These are phyloP conservation scores for Torulaspora delbrueckii DNA, from an alignment of 805 yeast species.

Conservation along the genomic window DNA sequence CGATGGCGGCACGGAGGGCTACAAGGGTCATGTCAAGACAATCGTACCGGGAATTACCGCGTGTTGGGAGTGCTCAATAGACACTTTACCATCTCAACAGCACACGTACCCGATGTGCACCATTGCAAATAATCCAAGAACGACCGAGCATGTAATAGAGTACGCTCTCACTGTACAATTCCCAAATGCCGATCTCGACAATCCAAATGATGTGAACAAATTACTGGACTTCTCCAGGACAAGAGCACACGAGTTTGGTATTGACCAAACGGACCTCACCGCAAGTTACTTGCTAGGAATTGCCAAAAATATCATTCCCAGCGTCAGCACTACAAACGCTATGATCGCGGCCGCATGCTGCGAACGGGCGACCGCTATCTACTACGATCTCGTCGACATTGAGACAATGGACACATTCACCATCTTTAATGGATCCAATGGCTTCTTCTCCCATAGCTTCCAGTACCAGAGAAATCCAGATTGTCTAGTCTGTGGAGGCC, in stretches of 20 bases:
- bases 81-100: slow-evolving; percentile 52
- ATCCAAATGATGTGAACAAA: slow-evolving; percentile 59
- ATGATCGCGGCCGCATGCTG: slow-evolving; percentile 85
- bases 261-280: slow-evolving; percentile 62
- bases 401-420: slow-evolving; percentile 70
- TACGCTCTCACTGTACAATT: slow-evolving; percentile 79
- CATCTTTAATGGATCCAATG: slow-evolving; percentile 82
- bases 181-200: slow-evolving; percentile 69
- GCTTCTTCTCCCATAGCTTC: slow-evolving; percentile 71
- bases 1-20: slow-evolving; percentile 96
- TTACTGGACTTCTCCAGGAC: slow-evolving; percentile 48
- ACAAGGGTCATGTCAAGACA: slow-evolving; percentile 84
- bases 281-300: slow-evolving; percentile 73
- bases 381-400: slow-evolving; percentile 53
- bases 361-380: slow-evolving; percentile 75
- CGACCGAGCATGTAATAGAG: slow-evolving; percentile 92
- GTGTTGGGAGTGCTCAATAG: slow-evolving; percentile 89
- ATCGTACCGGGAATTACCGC: slow-evolving; percentile 81
- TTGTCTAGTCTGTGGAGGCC: slow-evolving; percentile 74
- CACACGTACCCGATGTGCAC: slow-evolving; percentile 84
- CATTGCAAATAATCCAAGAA: slow-evolving; percentile 87
- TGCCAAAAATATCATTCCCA: slow-evolving; percentile 86
- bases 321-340: slow-evolving; percentile 92
- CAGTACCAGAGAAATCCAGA: slow-evolving; percentile 52
- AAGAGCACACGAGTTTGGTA: slow-evolving; percentile 63